Evolutionary conservation across 768 basidiomycete genomes (phyloP).

Genomic region (Auriscalpium vulgare): DNA sequence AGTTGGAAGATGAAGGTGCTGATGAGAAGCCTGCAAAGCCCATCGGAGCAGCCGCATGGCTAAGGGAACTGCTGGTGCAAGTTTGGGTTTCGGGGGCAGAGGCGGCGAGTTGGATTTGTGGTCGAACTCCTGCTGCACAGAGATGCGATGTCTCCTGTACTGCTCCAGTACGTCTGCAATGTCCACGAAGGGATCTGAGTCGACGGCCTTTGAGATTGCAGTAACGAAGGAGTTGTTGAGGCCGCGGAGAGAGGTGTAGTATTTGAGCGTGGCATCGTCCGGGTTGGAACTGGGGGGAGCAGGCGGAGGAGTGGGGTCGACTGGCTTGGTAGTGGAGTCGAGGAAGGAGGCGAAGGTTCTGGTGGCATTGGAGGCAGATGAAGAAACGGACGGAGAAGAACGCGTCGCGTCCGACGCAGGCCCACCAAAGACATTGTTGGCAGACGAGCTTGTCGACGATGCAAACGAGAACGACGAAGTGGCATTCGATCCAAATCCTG

Average conservation of each 20-base stretch:
- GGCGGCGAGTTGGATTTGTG: conserved; percentile 10
- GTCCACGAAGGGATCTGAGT: conserved; percentile 66
- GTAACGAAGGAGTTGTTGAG: conserved; percentile 60
- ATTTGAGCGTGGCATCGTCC: conserved; percentile 34
- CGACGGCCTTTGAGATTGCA: conserved; percentile 49
- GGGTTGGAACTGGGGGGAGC: conserved; percentile 3
- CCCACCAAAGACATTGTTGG: not conserved
- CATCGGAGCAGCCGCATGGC: not conserved
- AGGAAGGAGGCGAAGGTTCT: conserved; percentile 15
- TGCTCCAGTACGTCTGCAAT: conserved; percentile 44
- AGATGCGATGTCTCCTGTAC: conserved; percentile 49
- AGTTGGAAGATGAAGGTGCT: conserved; percentile 18
- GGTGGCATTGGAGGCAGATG: conserved; percentile 14
- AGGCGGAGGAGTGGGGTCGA: not conserved
- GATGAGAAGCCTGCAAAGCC: conserved; percentile 31
- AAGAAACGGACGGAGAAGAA: conserved; percentile 9
- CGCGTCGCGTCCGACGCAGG: not conserved
- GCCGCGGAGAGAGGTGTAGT: conserved; percentile 65
- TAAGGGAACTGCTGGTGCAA: not conserved
- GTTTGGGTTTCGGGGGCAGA: not conserved
- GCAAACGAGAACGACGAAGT: not conserved
- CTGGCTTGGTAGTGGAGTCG: conserved; percentile 7
- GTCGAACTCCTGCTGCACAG: conserved; percentile 52
- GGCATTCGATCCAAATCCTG: conserved; percentile 37
- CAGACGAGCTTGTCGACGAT: not conserved